Conservation (phyloP, 352 stramenopile species). For the Phytophthora fragariae region DNA sequence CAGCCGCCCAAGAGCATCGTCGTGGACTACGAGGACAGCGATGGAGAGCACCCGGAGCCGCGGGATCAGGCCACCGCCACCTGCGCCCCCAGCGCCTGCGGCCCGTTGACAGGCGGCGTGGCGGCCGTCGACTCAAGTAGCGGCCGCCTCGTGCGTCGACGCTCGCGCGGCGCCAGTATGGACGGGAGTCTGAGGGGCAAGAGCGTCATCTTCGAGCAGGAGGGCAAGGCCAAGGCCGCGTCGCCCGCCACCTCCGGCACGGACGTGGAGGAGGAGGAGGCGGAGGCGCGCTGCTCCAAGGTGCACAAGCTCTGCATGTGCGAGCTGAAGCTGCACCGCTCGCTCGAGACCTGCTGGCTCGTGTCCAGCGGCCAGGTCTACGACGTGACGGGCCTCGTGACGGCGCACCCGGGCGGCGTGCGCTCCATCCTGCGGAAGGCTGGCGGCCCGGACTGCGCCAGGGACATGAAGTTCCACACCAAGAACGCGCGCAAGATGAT, state of each 20-base stretch:
- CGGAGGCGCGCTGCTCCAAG: slow-evolving; percentile 56
- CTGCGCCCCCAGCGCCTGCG: slow-evolving; percentile 58
- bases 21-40: slow-evolving; percentile 66
- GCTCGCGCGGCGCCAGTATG: slow-evolving; percentile 42
- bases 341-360: slow-evolving; percentile 94
- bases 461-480: slow-evolving; percentile 88
- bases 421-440: slow-evolving; percentile 85
- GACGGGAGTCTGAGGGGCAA: slow-evolving; percentile 39
- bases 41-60: slow-evolving; percentile 23
- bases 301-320: slow-evolving; percentile 81
- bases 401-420: slow-evolving; percentile 76
- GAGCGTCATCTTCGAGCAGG: slow-evolving; percentile 42
- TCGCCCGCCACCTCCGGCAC: slow-evolving; percentile 24
- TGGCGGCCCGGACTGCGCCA: slow-evolving; percentile 71
- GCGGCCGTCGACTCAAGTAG: slow-evolving; percentile 6
- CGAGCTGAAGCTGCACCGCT: slow-evolving; percentile 88
- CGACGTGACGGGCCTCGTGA: slow-evolving; percentile 84
- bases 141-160: slow-evolving; percentile 26
- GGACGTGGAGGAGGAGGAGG: slow-evolving; percentile 26
- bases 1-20: slow-evolving; percentile 49
- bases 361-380: slow-evolving; percentile 91
- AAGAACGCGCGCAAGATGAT: slow-evolving; percentile 79
- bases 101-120: slow-evolving; percentile 41
- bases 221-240: slow-evolving; percentile 15
- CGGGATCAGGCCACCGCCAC: slow-evolving; percentile 19